A percentile compares a stretch with the other conserved stretches of the same genome.
Evolutionary conservation across 805 yeast genomes (phyloP).

Genomic region (Candida nitratophila): DNA sequence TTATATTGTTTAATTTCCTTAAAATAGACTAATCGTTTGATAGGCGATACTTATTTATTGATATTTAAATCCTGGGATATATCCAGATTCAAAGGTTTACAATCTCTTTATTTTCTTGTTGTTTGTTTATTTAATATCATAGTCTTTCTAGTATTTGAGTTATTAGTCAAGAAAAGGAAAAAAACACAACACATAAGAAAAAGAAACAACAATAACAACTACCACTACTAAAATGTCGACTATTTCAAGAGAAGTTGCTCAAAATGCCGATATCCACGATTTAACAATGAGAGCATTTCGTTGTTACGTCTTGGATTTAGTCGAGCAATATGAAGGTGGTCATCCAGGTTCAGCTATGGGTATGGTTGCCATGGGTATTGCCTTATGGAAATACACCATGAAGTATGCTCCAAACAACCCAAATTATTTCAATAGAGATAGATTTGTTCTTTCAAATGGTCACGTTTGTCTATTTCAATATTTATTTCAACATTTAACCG

Average conservation of each 20-base stretch:
- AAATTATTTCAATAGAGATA: slow-evolving; percentile 88
- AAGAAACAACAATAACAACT: neutral
- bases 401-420: slow-evolving; percentile 88
- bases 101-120: neutral
- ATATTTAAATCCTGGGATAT: neutral
- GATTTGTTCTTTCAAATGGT: slow-evolving; percentile 93
- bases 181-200: neutral
- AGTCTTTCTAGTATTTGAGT: too few relatives aligned
- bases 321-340: slow-evolving; percentile 40
- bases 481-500: slow-evolving; percentile 77
- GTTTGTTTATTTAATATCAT: too few relatives aligned
- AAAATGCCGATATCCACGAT: slow-evolving; percentile 21
- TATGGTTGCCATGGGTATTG: slow-evolving; percentile 92
- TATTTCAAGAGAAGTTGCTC: slow-evolving; percentile 19
- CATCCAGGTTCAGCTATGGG: slow-evolving; percentile 77
- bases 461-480: slow-evolving; percentile 92
- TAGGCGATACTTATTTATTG: neutral
- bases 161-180: too few relatives aligned
- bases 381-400: slow-evolving; percentile 91
- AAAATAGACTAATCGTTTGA: neutral
- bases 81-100: neutral
- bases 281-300: slow-evolving; percentile 20
- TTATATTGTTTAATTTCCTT: too few relatives aligned
- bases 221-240: slow-evolving; percentile 11
- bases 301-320: slow-evolving; percentile 20